Conservation (phyloP, 2,329 filamentous ascomycete genomes). For the Trichoderma asperellum region DNA sequence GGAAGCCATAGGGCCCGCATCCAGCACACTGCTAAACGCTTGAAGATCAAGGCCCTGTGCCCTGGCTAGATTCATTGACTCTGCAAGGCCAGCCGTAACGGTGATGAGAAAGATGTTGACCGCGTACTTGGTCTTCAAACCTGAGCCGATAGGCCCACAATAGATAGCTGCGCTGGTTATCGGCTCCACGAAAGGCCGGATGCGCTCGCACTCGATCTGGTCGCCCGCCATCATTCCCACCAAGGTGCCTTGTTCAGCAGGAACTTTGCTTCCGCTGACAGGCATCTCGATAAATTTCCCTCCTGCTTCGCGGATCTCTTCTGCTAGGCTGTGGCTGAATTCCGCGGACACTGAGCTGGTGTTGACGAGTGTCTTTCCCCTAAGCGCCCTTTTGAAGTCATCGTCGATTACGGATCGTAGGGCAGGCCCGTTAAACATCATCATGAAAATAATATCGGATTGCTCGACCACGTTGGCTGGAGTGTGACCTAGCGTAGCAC, state of each 20-base stretch:
- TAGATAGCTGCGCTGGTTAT: constrained; percentile 41
- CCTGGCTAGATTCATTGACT: constrained; percentile 40
- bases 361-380: constrained; percentile 41
- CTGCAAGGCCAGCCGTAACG: constrained; percentile 40
- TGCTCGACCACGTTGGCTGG: constrained; percentile 35
- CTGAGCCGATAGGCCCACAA: constrained; percentile 41
- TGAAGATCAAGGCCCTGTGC: constrained; percentile 40
- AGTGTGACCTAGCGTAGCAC: constrained; percentile 34
- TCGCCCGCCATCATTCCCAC: constrained; percentile 43
- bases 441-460: constrained; percentile 40
- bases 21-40: constrained; percentile 38
- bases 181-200: constrained; percentile 34
- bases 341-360: constrained; percentile 39
- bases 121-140: constrained; percentile 41
- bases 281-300: constrained; percentile 43
- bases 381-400: constrained; percentile 34
- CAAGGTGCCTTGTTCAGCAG: constrained; percentile 40
- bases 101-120: constrained; percentile 40
- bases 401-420: constrained; percentile 34
- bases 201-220: constrained; percentile 32
- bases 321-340: constrained; percentile 35
- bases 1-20: constrained; percentile 41
- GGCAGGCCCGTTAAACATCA: constrained; percentile 39
- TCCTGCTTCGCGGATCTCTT: constrained; percentile 34
- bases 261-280: constrained; percentile 42